phyloP scores from a whole-genome alignment of 1,284 basidiomycete species.

The Tremellales sp. region DNA sequence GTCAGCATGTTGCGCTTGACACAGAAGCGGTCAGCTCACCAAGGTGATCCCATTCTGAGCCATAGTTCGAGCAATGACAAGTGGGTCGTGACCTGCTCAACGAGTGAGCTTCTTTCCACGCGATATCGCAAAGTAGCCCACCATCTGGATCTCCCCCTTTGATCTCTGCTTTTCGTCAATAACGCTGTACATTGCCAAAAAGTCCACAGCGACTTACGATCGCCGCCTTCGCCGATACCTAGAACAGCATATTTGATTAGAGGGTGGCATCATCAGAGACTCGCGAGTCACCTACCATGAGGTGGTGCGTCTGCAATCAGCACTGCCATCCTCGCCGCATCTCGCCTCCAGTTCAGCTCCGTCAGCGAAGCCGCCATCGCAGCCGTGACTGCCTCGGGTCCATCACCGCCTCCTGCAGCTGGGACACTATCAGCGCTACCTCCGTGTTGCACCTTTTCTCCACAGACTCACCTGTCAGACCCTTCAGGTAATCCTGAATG shows the following conservation, averaged over 20 bases:
- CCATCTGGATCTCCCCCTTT: slow-evolving; percentile 86
- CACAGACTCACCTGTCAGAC: slow-evolving; percentile 34
- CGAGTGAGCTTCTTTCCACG: slow-evolving; percentile 5
- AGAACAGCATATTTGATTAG: neutral
- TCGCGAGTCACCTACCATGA: slow-evolving; percentile 56
- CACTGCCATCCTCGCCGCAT: slow-evolving; percentile 91
- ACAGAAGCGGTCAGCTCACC: slow-evolving; percentile 53
- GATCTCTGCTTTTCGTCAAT: slow-evolving; percentile 58
- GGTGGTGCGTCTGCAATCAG: slow-evolving; percentile 97
- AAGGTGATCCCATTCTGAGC: slow-evolving; percentile 84
- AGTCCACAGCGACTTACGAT: slow-evolving; percentile 33
- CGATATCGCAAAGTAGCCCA: slow-evolving; percentile 13
- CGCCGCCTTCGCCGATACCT: slow-evolving; percentile 46
- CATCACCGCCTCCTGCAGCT: slow-evolving; percentile 97
- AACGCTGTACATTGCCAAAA: slow-evolving; percentile 8
- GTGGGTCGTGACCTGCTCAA: slow-evolving; percentile 67
- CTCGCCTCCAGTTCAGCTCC: slow-evolving; percentile 80
- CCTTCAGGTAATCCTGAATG: slow-evolving; percentile 78
- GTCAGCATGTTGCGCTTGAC: slow-evolving; percentile 15
- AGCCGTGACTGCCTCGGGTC: slow-evolving; percentile 95
- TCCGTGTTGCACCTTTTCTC: neutral
- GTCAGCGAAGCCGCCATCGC: slow-evolving; percentile 79
- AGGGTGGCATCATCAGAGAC: slow-evolving; percentile 31
- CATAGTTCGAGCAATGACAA: slow-evolving; percentile 83
- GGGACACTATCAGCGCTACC: neutral